These are phyloP conservation scores for Fusarium heterosporum DNA, from an alignment of 2,329 filamentous ascomycete species.

Conservation along the genomic window DNA sequence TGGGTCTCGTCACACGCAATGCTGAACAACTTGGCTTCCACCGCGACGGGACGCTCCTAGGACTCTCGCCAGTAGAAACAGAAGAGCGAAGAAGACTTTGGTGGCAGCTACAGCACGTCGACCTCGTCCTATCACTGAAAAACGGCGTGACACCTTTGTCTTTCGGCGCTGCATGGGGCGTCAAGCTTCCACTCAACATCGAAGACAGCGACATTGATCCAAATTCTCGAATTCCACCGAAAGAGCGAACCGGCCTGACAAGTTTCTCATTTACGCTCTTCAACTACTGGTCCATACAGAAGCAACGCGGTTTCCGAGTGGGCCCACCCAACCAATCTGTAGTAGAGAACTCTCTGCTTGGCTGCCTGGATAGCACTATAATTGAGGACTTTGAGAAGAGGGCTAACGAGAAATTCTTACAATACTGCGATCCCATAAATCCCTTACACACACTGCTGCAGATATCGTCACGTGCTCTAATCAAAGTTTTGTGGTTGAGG, in stretches of 20 bases:
- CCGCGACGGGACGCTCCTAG: conserved; percentile 19
- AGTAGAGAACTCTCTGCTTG: conserved; percentile 5
- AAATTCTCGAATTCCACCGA: background rate
- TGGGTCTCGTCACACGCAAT: conserved; percentile 11
- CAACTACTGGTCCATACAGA: conserved; percentile 2
- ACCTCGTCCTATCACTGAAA: background rate
- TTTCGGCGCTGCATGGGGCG: conserved; percentile 11
- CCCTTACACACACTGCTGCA: conserved; percentile 7
- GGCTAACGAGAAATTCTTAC: conserved; percentile 18
- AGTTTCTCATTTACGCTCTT: conserved; percentile 4
- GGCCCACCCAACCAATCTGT: background rate
- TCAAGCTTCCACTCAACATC: conserved; percentile 25
- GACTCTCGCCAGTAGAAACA: conserved; percentile 8
- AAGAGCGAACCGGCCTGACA: background rate
- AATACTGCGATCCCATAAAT: conserved; percentile 22
- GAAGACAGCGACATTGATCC: conserved; percentile 21
- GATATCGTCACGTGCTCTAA: conserved; percentile 10
- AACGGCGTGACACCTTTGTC: conserved; percentile 18
- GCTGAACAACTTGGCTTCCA: conserved; percentile 28
- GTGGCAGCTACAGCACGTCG: conserved; percentile 28
- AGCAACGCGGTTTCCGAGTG: background rate
- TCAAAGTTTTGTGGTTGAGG: conserved; percentile 15
- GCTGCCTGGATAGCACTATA: background rate
- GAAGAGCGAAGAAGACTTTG: conserved; percentile 25
- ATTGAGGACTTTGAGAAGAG: conserved; percentile 10